Evolutionary conservation across 2,329 filamentous ascomycete genomes (phyloP).

Genomic region (Colletotrichum lindemuthianum): DNA sequence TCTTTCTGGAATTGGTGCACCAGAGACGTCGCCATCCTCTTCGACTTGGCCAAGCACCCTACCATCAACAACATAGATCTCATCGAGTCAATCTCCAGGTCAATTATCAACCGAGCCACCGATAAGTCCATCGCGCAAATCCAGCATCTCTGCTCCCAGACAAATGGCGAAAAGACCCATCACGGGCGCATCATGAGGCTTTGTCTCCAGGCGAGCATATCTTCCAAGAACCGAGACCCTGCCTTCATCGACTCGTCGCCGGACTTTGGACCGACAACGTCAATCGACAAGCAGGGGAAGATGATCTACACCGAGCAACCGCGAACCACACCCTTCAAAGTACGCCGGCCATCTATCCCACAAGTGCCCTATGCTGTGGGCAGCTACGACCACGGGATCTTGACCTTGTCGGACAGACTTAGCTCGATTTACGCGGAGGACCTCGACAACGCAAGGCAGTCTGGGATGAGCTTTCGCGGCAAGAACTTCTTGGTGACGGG

Average conservation of each 20-base stretch:
- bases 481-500: slow-evolving; percentile 98
- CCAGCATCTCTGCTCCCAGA: slow-evolving; percentile 99
- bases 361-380: slow-evolving; percentile 17
- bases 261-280: slow-evolving; percentile 6
- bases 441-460: slow-evolving; percentile 84
- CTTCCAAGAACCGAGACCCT: slow-evolving; percentile 9
- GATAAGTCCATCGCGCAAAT: slow-evolving; percentile 96
- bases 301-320: slow-evolving; percentile 2
- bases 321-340: background rate
- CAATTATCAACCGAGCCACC: slow-evolving; percentile 98
- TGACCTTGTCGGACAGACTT: slow-evolving; percentile 62
- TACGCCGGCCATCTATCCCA: slow-evolving; percentile 1
- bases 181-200: slow-evolving; percentile 17
- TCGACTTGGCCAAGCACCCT: background rate
- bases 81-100: slow-evolving; percentile 76
- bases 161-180: slow-evolving; percentile 96
- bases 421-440: slow-evolving; percentile 73
- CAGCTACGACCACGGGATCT: slow-evolving; percentile 2
- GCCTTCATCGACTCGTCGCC: slow-evolving; percentile 9
- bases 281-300: background rate
- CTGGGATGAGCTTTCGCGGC: slow-evolving; percentile 89
- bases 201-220: slow-evolving; percentile 10
- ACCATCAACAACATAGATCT: background rate
- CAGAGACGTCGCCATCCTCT: slow-evolving; percentile 67
- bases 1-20: slow-evolving; percentile 99